These are phyloP conservation scores for Rhypophila decipiens DNA, from an alignment of 495 filamentous ascomycete genomes.

Conservation along the genomic window DNA sequence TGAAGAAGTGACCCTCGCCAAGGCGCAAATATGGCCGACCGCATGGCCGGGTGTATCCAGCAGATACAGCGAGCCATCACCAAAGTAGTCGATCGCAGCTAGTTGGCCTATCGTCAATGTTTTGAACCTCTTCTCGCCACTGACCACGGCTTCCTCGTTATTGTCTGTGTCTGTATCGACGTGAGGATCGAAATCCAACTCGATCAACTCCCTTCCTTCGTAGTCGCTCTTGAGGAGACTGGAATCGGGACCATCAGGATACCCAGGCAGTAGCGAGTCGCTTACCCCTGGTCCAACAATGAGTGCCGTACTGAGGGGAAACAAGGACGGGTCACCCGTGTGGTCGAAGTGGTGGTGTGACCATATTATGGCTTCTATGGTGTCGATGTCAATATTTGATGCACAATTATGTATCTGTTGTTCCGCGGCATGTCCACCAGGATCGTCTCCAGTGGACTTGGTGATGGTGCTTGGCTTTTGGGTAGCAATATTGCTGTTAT, in stretches of 20 bases:
- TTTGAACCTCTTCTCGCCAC: constrained; percentile 1
- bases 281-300: constrained; percentile 55
- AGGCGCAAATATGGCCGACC: constrained; percentile 49
- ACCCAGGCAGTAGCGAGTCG: constrained; percentile 39
- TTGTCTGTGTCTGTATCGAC: no score
- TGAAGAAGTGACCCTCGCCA: constrained; percentile 44
- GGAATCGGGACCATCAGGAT: constrained; percentile 38
- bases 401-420: no score
- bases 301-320: constrained; percentile 43
- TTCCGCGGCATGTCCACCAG: no score
- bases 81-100: constrained; percentile 54
- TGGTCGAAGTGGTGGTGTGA: constrained; percentile 60
- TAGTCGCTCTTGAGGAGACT: constrained; percentile 40
- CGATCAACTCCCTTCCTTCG: constrained; percentile 30
- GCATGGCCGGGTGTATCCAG: constrained; percentile 52
- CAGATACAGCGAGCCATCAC: constrained; percentile 54
- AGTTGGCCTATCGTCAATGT: constrained; percentile 41
- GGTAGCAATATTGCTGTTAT: no score
- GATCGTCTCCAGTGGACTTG: no score
- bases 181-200: constrained; percentile 43
- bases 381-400: constrained; percentile 29
- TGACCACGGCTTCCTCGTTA: no score
- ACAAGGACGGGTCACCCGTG: constrained; percentile 47
- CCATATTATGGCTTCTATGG: constrained; percentile 55
- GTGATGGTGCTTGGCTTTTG: no score